A percentile compares a stretch with the other conserved stretches of the same genome.
phyloP scores from a whole-genome alignment of 2,329 filamentous ascomycete genomes.

The Paraphaeosphaeria sporulosa region DNA sequence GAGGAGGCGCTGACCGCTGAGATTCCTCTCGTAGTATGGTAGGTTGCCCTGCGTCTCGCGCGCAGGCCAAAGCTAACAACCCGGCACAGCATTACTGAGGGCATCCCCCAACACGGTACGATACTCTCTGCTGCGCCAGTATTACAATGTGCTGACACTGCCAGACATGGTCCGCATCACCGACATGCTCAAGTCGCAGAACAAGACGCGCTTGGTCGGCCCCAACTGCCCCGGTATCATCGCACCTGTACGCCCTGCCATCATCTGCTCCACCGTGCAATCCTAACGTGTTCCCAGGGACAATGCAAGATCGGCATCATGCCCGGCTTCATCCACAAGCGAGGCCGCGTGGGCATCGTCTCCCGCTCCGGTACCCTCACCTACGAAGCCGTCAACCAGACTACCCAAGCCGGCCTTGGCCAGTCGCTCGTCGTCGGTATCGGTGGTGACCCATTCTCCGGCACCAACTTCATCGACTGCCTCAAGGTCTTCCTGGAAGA shows the following conservation, averaged over 20 bases:
- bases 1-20: slow-evolving; percentile 95
- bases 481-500: slow-evolving; percentile 96
- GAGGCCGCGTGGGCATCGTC: slow-evolving; percentile 97
- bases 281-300: slow-evolving; percentile 60
- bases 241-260: slow-evolving; percentile 63
- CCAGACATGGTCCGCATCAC: slow-evolving; percentile 99
- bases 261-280: neutral
- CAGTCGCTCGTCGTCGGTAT: slow-evolving; percentile 99
- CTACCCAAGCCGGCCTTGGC: slow-evolving; percentile 92
- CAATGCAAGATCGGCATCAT: slow-evolving; percentile 99
- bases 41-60: slow-evolving; percentile 31
- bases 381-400: slow-evolving; percentile 99
- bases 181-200: slow-evolving; percentile 95
- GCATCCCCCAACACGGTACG: slow-evolving; percentile 94
- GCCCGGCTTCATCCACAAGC: slow-evolving; percentile 99
- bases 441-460: slow-evolving; percentile 97
- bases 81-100: slow-evolving; percentile 79
- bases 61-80: slow-evolving; percentile 35
- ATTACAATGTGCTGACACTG: slow-evolving; percentile 24
- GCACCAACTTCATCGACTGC: slow-evolving; percentile 99
- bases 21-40: slow-evolving; percentile 92
- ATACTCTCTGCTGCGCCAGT: neutral
- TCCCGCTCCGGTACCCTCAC: slow-evolving; percentile 97
- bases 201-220: slow-evolving; percentile 94
- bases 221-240: slow-evolving; percentile 99